phyloP scores from a whole-genome alignment of 2,329 filamentous ascomycete genomes.

The Fusarium luffae region DNA sequence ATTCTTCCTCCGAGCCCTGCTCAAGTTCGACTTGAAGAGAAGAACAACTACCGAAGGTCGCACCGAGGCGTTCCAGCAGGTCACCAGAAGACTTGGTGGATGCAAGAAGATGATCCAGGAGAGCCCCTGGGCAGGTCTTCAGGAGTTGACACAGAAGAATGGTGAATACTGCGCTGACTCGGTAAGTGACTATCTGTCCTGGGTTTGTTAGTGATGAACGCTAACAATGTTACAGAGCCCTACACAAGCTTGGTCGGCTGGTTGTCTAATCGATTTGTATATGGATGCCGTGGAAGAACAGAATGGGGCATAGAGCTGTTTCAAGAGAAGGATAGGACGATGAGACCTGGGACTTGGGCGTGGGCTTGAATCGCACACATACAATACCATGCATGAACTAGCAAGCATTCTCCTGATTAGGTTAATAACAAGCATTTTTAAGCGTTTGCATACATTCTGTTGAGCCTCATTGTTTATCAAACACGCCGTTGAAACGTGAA shows the following conservation, averaged over 20 bases:
- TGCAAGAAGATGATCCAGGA: slow-evolving; percentile 87
- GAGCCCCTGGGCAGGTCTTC: slow-evolving; percentile 88
- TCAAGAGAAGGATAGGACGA: slow-evolving; percentile 16
- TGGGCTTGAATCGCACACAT: slow-evolving; percentile 19
- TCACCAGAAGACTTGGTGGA: slow-evolving; percentile 81
- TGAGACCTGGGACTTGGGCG: slow-evolving; percentile 18
- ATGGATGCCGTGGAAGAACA: slow-evolving; percentile 81
- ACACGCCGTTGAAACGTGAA: neutral
- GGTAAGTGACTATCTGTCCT: slow-evolving; percentile 61
- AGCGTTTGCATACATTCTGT: slow-evolving; percentile 4
- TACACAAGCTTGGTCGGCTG: slow-evolving; percentile 95
- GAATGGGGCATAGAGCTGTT: slow-evolving; percentile 31
- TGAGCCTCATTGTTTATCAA: neutral
- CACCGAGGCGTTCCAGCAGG: slow-evolving; percentile 93
- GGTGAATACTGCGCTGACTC: slow-evolving; percentile 88
- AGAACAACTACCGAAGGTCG: slow-evolving; percentile 70
- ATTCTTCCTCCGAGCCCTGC: slow-evolving; percentile 90
- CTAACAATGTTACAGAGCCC: slow-evolving; percentile 70
- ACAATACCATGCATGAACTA: slow-evolving; percentile 22
- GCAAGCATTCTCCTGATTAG: slow-evolving; percentile 31
- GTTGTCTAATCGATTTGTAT: slow-evolving; percentile 94
- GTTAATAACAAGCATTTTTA: slow-evolving; percentile 33
- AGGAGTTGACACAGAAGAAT: slow-evolving; percentile 92
- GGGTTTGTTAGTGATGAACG: slow-evolving; percentile 2
- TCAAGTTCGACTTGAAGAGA: slow-evolving; percentile 87